phyloP scores from a whole-genome alignment of 352 stramenopile species.

The Globisporangium apiculatum region DNA sequence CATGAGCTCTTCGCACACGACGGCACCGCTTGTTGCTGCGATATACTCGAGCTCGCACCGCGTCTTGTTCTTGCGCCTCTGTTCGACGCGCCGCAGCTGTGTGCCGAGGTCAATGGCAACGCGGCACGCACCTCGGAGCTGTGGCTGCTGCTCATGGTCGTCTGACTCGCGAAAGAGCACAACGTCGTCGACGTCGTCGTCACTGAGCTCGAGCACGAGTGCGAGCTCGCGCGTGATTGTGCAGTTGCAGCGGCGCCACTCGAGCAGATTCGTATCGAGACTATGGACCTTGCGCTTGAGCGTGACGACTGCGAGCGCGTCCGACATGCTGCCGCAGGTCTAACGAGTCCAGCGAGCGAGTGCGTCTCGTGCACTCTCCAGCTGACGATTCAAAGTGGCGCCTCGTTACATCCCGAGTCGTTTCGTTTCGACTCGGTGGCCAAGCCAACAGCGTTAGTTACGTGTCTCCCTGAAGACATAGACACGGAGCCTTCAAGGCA shows the following conservation, averaged over 20 bases:
- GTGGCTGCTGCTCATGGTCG: neutral
- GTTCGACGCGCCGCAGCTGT: slow-evolving; percentile 35
- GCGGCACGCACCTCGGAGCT: slow-evolving; percentile 10
- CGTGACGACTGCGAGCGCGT: slow-evolving; percentile 9
- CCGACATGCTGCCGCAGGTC: no score
- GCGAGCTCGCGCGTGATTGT: slow-evolving; percentile 24
- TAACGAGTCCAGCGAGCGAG: no score
- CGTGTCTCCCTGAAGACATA: no score
- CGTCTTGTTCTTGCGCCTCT: slow-evolving; percentile 53
- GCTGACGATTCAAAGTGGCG: no score
- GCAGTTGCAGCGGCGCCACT: slow-evolving; percentile 54
- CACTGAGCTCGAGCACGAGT: slow-evolving; percentile 30
- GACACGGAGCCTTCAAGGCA: no score
- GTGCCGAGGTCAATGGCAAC: slow-evolving; percentile 36
- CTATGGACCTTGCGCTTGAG: slow-evolving; percentile 67
- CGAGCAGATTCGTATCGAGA: slow-evolving; percentile 49
- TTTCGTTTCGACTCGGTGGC: no score
- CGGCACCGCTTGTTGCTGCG: slow-evolving; percentile 1
- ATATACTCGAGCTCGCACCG: slow-evolving; percentile 44
- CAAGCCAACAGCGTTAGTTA: no score
- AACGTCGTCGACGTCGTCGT: slow-evolving; percentile 18
- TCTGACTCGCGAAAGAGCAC: neutral
- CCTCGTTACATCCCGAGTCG: no score
- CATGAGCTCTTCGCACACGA: slow-evolving; percentile 56
- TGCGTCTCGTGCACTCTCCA: no score